Evolutionary conservation across 805 yeast genomes (phyloP), one percentile per base, ranked within the genome.

Genomic region (Wickerhamomyces rabaulensis): DNA sequence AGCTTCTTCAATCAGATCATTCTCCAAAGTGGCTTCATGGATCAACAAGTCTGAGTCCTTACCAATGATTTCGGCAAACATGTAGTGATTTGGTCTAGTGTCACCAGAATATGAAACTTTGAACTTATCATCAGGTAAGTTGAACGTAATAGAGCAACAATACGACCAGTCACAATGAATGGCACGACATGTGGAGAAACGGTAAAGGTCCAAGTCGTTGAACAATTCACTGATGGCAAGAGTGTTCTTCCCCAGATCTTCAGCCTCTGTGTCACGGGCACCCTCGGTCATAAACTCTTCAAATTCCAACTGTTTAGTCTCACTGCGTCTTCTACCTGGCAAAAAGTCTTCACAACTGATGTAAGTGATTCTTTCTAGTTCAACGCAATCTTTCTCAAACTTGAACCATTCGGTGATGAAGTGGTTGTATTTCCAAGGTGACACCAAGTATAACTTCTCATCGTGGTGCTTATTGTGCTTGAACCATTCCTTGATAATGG

Each of bases 11-110:
- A 73, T 68, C 41, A 89, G 70, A 27, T 77, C 87, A 62, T 89
- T 87, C 47, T 88, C 97, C 51, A 94, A 75, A 0, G 99, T 88
- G 0, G 97, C 91, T 63, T 94, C 99, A 64, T 94, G 99, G 42
- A 94, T 82, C 48, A 94, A 71, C 42, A 94, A 63, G 59, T 89
- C 92, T 23, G 88, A 78, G 12, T 70, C 63, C 19, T 60, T 49
- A 2, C 97, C 98, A 44, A 87, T 76, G 3, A 67, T 71, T 3
- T 68, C 57, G 0, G 84, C 78, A 64, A 90, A 90, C 39, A 58
- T 62, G 42, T 62, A 66, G 4, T 67, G 58, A 52, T 80, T 82
- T 0, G 99, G 99, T 56, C 97, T 78, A 0, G 98, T 88, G 61
- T 94, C 99, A 12, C 99, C 99, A 2, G 97, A 89, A 62, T 87